Evolutionary conservation across 495 filamentous ascomycete species (phyloP).

Genomic region (Podospora sp.): DNA sequence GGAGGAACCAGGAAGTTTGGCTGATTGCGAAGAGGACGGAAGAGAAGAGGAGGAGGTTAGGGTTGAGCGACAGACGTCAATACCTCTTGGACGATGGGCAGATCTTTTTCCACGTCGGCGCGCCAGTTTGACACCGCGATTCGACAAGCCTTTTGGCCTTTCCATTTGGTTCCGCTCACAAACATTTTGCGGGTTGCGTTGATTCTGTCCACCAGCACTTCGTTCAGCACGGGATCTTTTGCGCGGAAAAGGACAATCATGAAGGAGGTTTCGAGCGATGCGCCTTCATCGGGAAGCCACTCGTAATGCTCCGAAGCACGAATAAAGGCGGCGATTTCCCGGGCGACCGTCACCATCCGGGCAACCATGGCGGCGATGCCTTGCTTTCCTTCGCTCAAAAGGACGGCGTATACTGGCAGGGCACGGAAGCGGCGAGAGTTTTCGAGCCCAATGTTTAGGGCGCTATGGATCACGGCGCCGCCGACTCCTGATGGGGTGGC

Average conservation of each 20-base stretch:
- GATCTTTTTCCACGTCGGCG: conserved; percentile 59
- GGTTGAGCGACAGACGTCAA: conserved; percentile 38
- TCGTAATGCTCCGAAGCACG: conserved; percentile 61
- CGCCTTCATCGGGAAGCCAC: conserved; percentile 57
- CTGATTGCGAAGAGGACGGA: conserved; percentile 29
- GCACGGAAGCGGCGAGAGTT: conserved; percentile 92
- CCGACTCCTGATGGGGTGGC: conserved; percentile 38
- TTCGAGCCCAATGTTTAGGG: conserved; percentile 85
- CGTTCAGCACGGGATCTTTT: conserved; percentile 66
- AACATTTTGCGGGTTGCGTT: conserved; percentile 77
- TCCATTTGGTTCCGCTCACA: conserved; percentile 80
- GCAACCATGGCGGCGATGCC: conserved; percentile 74
- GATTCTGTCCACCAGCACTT: conserved; percentile 64
- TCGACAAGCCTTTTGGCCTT: conserved; percentile 68
- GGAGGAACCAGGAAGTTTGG: conserved; percentile 54
- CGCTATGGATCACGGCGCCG: conserved; percentile 64
- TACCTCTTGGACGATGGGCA: conserved; percentile 53
- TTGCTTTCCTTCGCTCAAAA: conserved; percentile 70
- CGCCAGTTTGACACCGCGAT: conserved; percentile 87
- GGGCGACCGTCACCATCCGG: conserved; percentile 70
- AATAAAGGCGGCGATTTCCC: conserved; percentile 65
- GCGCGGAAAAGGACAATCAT: conserved; percentile 84
- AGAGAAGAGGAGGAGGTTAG: background rate
- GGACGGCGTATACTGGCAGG: conserved; percentile 80
- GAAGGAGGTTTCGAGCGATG: conserved; percentile 52